phyloP scores from a whole-genome alignment of 495 filamentous ascomycete species.

The Aspergillus campestris region DNA sequence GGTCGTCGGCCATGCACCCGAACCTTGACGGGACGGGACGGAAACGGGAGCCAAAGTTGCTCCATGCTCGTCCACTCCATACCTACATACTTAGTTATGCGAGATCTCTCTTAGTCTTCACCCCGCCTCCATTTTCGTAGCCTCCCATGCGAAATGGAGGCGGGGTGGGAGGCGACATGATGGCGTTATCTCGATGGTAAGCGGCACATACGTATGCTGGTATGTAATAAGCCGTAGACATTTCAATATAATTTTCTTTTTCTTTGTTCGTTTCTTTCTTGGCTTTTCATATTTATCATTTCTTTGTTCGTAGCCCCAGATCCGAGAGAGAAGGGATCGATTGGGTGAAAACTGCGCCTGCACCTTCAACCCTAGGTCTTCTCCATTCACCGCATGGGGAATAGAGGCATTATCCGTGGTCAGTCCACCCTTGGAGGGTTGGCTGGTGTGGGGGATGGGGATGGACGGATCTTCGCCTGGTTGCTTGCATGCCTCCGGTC shows the following conservation, averaged over 20 bases:
- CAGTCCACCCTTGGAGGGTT: too few relatives aligned
- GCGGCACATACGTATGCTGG: not conserved
- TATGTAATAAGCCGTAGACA: not conserved
- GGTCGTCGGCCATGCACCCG: constrained; percentile 25
- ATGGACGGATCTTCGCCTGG: too few relatives aligned
- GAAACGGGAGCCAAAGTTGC: constrained; percentile 13
- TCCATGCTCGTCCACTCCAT: too few relatives aligned
- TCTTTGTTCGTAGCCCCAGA: not conserved
- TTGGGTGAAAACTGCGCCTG: too few relatives aligned
- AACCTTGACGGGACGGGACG: constrained; percentile 45
- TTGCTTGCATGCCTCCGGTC: too few relatives aligned
- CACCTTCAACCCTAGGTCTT: too few relatives aligned
- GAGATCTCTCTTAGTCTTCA: not conserved
- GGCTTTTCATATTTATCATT: not conserved
- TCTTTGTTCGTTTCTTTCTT: not conserved
- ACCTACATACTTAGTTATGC: too few relatives aligned
- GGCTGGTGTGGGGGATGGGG: too few relatives aligned
- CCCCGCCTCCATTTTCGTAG: not conserved
- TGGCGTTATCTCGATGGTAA: not conserved
- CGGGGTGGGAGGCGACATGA: not conserved
- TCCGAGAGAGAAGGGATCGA: too few relatives aligned
- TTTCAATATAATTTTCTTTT: not conserved
- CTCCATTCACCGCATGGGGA: too few relatives aligned
- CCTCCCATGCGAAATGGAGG: not conserved
- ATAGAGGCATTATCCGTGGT: too few relatives aligned